Evolutionary conservation across 177 flowering plant species (phyloP).

Genomic region (Vitis hybrid): DNA sequence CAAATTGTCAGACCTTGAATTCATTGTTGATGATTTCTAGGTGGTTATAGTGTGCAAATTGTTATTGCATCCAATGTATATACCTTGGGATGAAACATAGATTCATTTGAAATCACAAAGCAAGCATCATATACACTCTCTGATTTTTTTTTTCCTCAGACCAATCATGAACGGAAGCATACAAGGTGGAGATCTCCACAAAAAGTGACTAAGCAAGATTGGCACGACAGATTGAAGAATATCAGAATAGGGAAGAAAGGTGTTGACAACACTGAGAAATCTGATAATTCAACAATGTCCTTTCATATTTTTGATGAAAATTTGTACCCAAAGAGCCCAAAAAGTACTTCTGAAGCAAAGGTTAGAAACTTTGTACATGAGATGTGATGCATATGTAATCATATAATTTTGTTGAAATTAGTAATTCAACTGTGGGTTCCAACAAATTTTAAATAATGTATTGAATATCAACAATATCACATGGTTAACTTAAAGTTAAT

Average conservation of each 20-base stretch:
- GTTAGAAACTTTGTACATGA: slow-evolving; percentile 23
- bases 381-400: background rate
- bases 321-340: slow-evolving; percentile 34
- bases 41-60: no score
- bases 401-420: no score
- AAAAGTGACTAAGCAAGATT: slow-evolving; percentile 60
- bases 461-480: no score
- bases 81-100: background rate
- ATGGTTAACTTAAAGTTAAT: no score
- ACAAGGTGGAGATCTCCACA: slow-evolving; percentile 46
- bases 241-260: slow-evolving; percentile 55
- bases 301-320: slow-evolving; percentile 51
- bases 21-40: no score
- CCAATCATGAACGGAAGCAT: slow-evolving; percentile 30
- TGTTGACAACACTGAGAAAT: slow-evolving; percentile 44
- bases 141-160: slow-evolving; percentile 11
- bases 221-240: slow-evolving; percentile 73
- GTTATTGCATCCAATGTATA: background rate
- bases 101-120: background rate
- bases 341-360: slow-evolving; percentile 40
- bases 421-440: no score
- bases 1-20: no score
- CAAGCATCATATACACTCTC: background rate
- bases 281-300: slow-evolving; percentile 42
- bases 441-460: no score